These are phyloP conservation scores for Colletotrichum melonis DNA, from an alignment of 2,329 filamentous ascomycete species.

Conservation along the genomic window DNA sequence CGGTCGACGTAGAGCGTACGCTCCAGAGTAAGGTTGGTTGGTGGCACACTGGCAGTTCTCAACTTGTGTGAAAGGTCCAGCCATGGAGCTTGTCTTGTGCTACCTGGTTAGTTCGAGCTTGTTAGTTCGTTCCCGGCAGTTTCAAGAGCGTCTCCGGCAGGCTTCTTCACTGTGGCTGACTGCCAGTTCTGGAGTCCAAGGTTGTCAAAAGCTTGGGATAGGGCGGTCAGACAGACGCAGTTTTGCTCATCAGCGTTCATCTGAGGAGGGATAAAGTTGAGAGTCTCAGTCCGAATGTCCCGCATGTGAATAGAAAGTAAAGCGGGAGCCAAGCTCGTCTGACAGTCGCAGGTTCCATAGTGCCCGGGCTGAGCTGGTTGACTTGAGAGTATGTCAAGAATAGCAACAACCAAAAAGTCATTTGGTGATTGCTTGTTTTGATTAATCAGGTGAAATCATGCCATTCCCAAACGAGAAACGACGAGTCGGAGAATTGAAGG, in stretches of 20 bases:
- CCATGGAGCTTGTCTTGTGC: no score
- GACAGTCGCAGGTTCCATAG: background rate
- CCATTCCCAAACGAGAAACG: constrained; percentile 25
- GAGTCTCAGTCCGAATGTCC: constrained; percentile 19
- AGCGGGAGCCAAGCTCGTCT: constrained; percentile 26
- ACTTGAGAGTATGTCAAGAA: constrained; percentile 19
- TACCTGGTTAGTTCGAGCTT: background rate
- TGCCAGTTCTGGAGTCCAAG: background rate
- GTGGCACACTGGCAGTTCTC: background rate
- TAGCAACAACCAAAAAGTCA: constrained; percentile 16
- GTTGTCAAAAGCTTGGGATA: background rate
- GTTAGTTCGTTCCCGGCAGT: constrained; percentile 12
- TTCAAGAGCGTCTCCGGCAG: constrained; percentile 32
- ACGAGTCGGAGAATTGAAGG: background rate
- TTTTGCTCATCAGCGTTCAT: constrained; percentile 26
- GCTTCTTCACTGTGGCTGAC: constrained; percentile 13
- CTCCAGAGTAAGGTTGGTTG: background rate
- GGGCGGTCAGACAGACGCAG: constrained; percentile 2
- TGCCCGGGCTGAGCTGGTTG: constrained; percentile 6
- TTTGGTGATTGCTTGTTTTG: constrained; percentile 13
- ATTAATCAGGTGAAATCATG: constrained; percentile 13
- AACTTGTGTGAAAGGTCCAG: background rate
- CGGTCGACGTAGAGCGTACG: background rate
- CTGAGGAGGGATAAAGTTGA: constrained; percentile 26
- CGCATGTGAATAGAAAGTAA: constrained; percentile 14